Evolutionary conservation across 2,329 filamentous ascomycete genomes (phyloP), one percentile per base, ranked within the genome.

Genomic region (Sarocladium oryzae): DNA sequence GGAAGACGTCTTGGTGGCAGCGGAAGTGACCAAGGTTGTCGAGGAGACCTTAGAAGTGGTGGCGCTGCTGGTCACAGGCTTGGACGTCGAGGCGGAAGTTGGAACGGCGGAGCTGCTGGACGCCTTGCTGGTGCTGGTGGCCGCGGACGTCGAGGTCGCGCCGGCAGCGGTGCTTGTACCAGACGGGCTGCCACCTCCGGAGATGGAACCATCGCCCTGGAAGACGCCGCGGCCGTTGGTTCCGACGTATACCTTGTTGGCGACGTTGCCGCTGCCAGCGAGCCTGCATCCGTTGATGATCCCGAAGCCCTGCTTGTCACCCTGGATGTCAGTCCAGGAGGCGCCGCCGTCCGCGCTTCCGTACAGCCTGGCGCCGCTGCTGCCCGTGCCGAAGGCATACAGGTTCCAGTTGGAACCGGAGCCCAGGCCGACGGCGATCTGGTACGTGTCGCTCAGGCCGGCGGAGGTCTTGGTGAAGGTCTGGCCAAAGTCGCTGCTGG

Each of bases 401-500:
- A 77, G 55, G 40, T 72, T 73, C 73, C 73, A 77, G 2, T 54
- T 61, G 1, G 58, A 64, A 0, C 72, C 72, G 0, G 66, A 64
- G 0, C 73, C 72, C 0, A 66, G 59, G 0, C 74, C 74, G 1
- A 77, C 63, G 0, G 73, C 65, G 51, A 77, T 64, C 43, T 72
- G 66, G 26, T 72, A 63, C 1, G 70, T 71, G 52, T 69, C 63
- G 2, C 61, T 69, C 16, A 76, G 55, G 8, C 55, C 55, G 0
- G 62, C 58, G 4, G 68, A 66, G 0, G 70, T 58, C 23, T 69
- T 61, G 0, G 69, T 66, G 56, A 81, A 81, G 1, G 69, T 69
- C 3, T 62, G 59, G 4, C 77, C 79, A 32, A 66, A 78, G 60
- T 82, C 62, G 5, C 70, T 75, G 9, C 75, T 78, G 56, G 72